Evolutionary conservation across 805 yeast genomes (phyloP).

Genomic region (Middelhovenomyces tepae): DNA sequence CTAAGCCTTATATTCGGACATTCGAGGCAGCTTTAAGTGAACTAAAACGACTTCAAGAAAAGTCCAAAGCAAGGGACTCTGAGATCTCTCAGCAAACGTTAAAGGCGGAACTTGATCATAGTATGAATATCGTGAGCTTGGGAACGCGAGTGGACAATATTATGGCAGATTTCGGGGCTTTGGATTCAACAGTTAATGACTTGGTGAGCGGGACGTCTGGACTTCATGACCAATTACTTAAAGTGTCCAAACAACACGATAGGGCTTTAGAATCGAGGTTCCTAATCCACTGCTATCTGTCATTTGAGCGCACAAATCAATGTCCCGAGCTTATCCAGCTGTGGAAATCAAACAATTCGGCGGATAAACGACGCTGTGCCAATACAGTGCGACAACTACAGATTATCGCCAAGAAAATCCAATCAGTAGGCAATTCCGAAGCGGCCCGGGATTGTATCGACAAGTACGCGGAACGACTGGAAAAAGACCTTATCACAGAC

Average conservation of each 20-base stretch:
- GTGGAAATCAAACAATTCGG: constrained; percentile 41
- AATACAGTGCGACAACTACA: constrained; percentile 56
- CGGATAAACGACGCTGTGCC: constrained; percentile 61
- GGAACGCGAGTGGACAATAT: constrained; percentile 37
- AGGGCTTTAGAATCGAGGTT: constrained; percentile 64
- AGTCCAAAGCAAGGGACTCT: constrained; percentile 47
- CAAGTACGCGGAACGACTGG: constrained; percentile 69
- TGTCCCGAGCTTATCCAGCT: constrained; percentile 49
- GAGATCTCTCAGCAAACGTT: too few species aligned
- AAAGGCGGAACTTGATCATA: constrained; percentile 58
- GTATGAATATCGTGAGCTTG: constrained; percentile 52
- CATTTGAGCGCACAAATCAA: constrained; percentile 53
- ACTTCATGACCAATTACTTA: constrained; percentile 24
- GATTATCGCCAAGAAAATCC: constrained; percentile 55
- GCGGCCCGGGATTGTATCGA: constrained; percentile 41
- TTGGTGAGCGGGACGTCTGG: constrained; percentile 24
- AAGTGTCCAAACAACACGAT: constrained; percentile 55
- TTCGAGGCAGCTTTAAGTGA: constrained; percentile 80
- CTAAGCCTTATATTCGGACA: constrained; percentile 89
- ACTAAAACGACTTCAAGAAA: constrained; percentile 50
- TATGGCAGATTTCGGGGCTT: constrained; percentile 27
- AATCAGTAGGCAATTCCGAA: constrained; percentile 11
- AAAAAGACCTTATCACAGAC: constrained; percentile 53
- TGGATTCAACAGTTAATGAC: constrained; percentile 26
- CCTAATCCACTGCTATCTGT: constrained; percentile 66